phyloP scores from a whole-genome alignment of 2,329 filamentous ascomycete species.

The Didymellaceae sp. region DNA sequence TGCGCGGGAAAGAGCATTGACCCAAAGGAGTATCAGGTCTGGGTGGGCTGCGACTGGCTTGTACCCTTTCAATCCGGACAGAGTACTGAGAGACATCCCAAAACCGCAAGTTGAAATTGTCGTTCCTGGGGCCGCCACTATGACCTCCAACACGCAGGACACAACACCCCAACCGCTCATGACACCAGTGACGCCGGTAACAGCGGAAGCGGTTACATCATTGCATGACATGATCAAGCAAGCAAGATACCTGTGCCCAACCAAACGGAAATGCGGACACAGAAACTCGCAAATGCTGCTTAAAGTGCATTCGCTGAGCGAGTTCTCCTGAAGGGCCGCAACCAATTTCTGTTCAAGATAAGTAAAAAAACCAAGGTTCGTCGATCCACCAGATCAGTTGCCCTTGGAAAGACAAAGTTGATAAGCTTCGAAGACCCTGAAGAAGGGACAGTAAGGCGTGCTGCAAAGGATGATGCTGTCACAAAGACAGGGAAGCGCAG shows the following conservation, averaged over 20 bases:
- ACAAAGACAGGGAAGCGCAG: slow-evolving; percentile 2
- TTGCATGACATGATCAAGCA: slow-evolving; percentile 24
- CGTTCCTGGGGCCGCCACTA: slow-evolving; percentile 2
- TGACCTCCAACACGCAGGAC: slow-evolving; percentile 9
- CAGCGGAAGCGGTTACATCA: slow-evolving; percentile 23
- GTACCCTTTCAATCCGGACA: slow-evolving; percentile 41
- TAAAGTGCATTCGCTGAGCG: not conserved
- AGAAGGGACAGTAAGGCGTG: slow-evolving; percentile 24
- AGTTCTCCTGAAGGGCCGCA: not conserved
- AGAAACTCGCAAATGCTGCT: not conserved
- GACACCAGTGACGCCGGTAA: slow-evolving; percentile 26
- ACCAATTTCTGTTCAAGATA: not conserved
- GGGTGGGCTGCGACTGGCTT: slow-evolving; percentile 34
- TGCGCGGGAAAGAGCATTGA: slow-evolving; percentile 32
- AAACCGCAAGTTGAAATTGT: slow-evolving; percentile 24
- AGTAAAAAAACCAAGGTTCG: slow-evolving; percentile 28
- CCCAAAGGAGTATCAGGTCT: slow-evolving; percentile 37
- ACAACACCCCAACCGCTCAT: slow-evolving; percentile 31
- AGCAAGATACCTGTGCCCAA: not conserved
- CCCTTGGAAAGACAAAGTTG: slow-evolving; percentile 33
- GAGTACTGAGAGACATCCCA: slow-evolving; percentile 36
- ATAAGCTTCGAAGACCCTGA: slow-evolving; percentile 34
- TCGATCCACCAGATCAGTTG: too few species aligned
- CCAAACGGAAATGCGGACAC: not conserved
- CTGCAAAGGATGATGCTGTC: slow-evolving; percentile 23